phyloP scores from a whole-genome alignment of 495 filamentous ascomycete species.

The Pseudomonodictys pantanalensis region DNA sequence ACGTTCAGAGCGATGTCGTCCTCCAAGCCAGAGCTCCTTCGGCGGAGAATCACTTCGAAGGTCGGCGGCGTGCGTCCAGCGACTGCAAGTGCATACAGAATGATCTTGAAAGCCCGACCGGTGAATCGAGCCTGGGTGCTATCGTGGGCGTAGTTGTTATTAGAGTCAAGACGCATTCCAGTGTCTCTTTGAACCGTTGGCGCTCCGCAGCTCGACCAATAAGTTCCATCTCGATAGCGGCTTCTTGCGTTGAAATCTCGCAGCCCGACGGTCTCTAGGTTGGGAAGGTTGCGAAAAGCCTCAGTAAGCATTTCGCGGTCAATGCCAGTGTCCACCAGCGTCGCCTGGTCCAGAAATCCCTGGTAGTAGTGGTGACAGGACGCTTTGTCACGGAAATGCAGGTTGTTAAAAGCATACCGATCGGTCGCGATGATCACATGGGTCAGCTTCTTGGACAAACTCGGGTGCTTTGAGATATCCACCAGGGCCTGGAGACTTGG shows the following conservation, averaged over 20 bases:
- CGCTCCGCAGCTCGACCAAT: constrained; percentile 33
- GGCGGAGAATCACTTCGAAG: constrained; percentile 45
- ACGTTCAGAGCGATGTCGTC: constrained; percentile 1
- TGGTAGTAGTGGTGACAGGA: background rate
- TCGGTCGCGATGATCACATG: constrained; percentile 52
- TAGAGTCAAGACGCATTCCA: constrained; percentile 12
- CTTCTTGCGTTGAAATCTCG: constrained; percentile 48
- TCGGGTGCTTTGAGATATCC: constrained; percentile 50
- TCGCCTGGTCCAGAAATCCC: constrained; percentile 5
- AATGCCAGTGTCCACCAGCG: constrained; percentile 42
- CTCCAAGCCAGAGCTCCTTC: background rate
- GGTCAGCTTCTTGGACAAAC: constrained; percentile 42
- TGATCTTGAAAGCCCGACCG: constrained; percentile 24
- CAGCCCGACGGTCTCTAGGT: constrained; percentile 49
- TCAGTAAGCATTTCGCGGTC: constrained; percentile 50
- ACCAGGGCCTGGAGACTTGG: constrained; percentile 50
- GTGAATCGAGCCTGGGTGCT: background rate
- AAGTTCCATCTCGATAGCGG: constrained; percentile 30
- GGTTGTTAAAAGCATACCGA: constrained; percentile 11
- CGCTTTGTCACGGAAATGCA: background rate
- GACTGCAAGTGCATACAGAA: constrained; percentile 41
- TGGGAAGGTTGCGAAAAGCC: constrained; percentile 49
- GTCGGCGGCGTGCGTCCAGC: constrained; percentile 34
- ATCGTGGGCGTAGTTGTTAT: too few species aligned
- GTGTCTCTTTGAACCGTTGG: constrained; percentile 8